Percentiles rank a stretch among this genome's conserved stretches.
phyloP scores from a whole-genome alignment of 2,329 filamentous ascomycete genomes.

The Cladosporium cucumerinum region DNA sequence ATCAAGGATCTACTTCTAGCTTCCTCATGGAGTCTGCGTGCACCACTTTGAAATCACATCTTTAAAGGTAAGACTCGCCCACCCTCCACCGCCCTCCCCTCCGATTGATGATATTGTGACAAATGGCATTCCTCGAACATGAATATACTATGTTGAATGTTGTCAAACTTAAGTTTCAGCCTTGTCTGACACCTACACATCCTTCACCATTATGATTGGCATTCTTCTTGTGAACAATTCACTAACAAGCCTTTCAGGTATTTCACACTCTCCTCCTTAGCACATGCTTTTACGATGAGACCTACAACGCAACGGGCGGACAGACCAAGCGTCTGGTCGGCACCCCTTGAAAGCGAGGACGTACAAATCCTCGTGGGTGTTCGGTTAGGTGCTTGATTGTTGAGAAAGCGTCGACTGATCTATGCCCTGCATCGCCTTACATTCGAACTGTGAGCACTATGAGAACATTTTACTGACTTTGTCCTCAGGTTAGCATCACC shows the following conservation, averaged over 20 bases:
- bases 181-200: slow-evolving; percentile 56
- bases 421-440: slow-evolving; percentile 18
- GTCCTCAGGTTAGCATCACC: slow-evolving; percentile 21
- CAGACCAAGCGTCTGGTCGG: slow-evolving; percentile 56
- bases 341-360: slow-evolving; percentile 54
- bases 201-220: slow-evolving; percentile 23
- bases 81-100: slow-evolving; percentile 7
- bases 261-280: slow-evolving; percentile 25
- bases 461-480: slow-evolving; percentile 22
- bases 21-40: background rate
- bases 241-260: slow-evolving; percentile 30
- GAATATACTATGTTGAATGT: slow-evolving; percentile 61
- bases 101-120: slow-evolving; percentile 60
- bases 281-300: slow-evolving; percentile 52
- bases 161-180: slow-evolving; percentile 64
- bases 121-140: slow-evolving; percentile 68
- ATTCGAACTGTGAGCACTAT: background rate
- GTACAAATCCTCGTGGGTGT: slow-evolving; percentile 63
- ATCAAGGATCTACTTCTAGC: background rate
- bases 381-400: slow-evolving; percentile 56
- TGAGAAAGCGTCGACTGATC: slow-evolving; percentile 67
- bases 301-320: slow-evolving; percentile 66
- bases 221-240: slow-evolving; percentile 27
- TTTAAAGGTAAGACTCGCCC: slow-evolving; percentile 20
- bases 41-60: background rate